phyloP scores from a whole-genome alignment of 495 filamentous ascomycete species.

The Eremomyces bilateralis region DNA sequence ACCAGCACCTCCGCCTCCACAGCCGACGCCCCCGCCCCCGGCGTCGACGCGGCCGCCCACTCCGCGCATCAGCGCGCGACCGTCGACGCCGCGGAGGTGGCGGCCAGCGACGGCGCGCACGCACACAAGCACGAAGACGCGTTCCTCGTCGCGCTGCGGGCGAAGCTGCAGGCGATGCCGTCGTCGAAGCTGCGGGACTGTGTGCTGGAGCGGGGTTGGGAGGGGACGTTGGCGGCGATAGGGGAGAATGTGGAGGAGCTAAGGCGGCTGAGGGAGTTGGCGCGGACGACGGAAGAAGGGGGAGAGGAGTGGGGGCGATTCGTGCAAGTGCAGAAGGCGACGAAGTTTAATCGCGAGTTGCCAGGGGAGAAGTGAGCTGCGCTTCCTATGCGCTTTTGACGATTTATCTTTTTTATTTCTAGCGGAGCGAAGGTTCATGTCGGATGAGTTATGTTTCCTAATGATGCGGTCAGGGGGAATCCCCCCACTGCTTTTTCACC shows the following conservation, averaged over 20 bases:
- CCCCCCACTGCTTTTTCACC: no score
- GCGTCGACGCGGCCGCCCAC: constrained; percentile 15
- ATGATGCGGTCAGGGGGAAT: no score
- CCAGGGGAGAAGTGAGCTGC: no score
- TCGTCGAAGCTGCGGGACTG: constrained; percentile 15
- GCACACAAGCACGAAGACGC: constrained; percentile 3
- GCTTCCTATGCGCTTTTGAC: no score
- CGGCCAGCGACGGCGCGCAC: constrained; percentile 6
- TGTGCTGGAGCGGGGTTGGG: constrained; percentile 11
- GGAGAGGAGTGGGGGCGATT: constrained; percentile 9
- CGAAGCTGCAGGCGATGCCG: constrained; percentile 9
- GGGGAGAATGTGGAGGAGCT: constrained; percentile 18
- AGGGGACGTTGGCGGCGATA: constrained; percentile 10
- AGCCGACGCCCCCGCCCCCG: constrained; percentile 19
- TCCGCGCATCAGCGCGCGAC: constrained; percentile 1
- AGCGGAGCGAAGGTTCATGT: no score
- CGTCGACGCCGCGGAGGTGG: constrained; percentile 5
- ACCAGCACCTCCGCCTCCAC: no score
- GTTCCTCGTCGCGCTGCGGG: constrained; percentile 9
- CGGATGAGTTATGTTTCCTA: no score
- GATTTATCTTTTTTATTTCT: no score
- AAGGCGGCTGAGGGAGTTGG: constrained; percentile 11
- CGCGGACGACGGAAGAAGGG: constrained; percentile 6
- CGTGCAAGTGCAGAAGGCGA: constrained; percentile 10
- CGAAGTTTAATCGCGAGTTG: constrained; percentile 9